Conservation (phyloP, 495 filamentous ascomycete species). For the Hyaloscypha finlandica region DNA sequence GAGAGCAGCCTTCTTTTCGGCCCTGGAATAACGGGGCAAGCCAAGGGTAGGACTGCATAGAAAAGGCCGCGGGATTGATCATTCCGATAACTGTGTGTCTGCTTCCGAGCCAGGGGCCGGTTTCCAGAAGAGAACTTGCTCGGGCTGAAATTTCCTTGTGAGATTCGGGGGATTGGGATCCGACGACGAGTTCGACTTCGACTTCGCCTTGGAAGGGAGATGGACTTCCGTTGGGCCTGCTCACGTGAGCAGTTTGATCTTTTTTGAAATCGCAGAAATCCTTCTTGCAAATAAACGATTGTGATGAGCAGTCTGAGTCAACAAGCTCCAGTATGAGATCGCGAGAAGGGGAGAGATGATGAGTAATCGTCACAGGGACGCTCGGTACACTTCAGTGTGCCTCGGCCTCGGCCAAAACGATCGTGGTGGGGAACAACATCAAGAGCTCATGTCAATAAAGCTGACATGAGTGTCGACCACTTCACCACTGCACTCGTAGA, state of each 20-base stretch:
- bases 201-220: background rate
- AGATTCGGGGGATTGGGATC: background rate
- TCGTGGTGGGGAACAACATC: background rate
- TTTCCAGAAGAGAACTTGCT: slow-evolving; percentile 2
- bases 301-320: too few relatives aligned
- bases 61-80: background rate
- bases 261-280: too few relatives aligned
- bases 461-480: background rate
- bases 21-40: slow-evolving; percentile 7
- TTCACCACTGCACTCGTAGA: background rate
- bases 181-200: slow-evolving; percentile 2
- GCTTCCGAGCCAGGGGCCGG: slow-evolving; percentile 5
- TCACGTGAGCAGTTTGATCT: background rate
- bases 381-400: background rate
- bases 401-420: background rate
- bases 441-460: background rate
- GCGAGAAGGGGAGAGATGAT: background rate
- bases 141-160: background rate
- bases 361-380: background rate
- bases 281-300: too few relatives aligned
- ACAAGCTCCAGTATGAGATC: background rate
- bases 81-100: background rate
- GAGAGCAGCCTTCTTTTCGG: slow-evolving; percentile 16
- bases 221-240: background rate
- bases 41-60: slow-evolving; percentile 11